phyloP scores from a whole-genome alignment of 306 rosid species.

The Astragalus membranaceus region DNA sequence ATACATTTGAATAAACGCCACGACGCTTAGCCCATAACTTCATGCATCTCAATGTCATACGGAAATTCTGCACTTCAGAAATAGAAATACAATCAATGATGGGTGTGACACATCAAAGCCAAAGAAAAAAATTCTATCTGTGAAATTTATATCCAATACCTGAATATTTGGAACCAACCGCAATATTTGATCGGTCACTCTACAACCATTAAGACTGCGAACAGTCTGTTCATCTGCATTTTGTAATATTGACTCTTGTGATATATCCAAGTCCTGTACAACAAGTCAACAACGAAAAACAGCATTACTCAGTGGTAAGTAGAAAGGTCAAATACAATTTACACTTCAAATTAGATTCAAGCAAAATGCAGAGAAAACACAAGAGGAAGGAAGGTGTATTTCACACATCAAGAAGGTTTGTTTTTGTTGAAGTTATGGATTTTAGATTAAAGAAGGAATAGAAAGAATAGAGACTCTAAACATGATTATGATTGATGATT shows the following conservation, averaged over 20 bases:
- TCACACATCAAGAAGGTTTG: background rate
- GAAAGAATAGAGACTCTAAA: no score
- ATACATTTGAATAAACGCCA: slow-evolving; percentile 95
- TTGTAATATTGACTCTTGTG: slow-evolving; percentile 80
- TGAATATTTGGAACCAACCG: slow-evolving; percentile 93
- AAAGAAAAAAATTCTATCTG: background rate
- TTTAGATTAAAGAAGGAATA: no score
- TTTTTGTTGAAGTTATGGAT: background rate
- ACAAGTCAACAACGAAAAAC: background rate
- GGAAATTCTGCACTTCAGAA: slow-evolving; percentile 60
- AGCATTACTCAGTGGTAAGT: slow-evolving; percentile 11
- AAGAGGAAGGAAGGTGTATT: background rate
- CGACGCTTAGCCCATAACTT: slow-evolving; percentile 86
- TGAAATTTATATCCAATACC: slow-evolving; percentile 35
- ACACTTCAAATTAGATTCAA: background rate
- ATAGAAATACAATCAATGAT: slow-evolving; percentile 23
- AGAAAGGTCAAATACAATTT: background rate
- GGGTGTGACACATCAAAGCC: background rate
- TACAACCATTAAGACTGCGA: slow-evolving; percentile 91
- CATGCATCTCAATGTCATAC: slow-evolving; percentile 91
- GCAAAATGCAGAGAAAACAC: slow-evolving; percentile 4
- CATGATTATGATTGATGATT: no score
- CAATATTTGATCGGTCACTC: slow-evolving; percentile 87
- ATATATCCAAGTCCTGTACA: slow-evolving; percentile 76
- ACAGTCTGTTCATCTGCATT: slow-evolving; percentile 90